Percentiles rank a stretch among this genome's conserved stretches.
These are phyloP conservation scores for Curvularia sp. DNA, from an alignment of 2,329 filamentous ascomycete genomes.

Conservation along the genomic window DNA sequence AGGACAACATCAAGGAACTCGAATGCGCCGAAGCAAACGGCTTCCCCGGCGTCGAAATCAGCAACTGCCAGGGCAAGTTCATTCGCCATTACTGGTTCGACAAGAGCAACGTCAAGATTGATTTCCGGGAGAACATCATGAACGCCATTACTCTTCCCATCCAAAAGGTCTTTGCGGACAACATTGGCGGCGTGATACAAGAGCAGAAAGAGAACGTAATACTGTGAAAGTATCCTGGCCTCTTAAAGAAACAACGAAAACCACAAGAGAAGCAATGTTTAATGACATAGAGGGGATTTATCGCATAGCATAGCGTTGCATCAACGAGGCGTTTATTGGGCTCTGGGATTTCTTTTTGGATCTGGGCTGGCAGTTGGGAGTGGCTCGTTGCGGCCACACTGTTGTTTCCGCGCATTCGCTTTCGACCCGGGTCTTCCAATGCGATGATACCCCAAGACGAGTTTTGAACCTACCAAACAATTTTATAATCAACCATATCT, in stretches of 20 bases:
- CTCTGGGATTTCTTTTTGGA: conserved; percentile 6
- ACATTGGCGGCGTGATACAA: conserved; percentile 35
- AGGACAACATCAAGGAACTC: conserved; percentile 48
- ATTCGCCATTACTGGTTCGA: conserved; percentile 51
- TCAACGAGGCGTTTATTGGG: conserved; percentile 29
- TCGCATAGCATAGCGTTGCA: conserved; percentile 35
- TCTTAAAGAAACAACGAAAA: conserved; percentile 3
- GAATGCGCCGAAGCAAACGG: conserved; percentile 50
- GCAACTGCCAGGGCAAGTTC: conserved; percentile 48
- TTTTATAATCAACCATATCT: background rate
- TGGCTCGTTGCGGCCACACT: background rate
- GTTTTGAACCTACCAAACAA: conserved; percentile 13
- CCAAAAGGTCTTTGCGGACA: conserved; percentile 45
- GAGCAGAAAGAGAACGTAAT: conserved; percentile 44
- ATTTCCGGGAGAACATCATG: conserved; percentile 48
- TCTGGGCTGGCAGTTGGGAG: conserved; percentile 7
- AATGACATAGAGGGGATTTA: conserved; percentile 39
- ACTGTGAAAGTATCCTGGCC: conserved; percentile 3
- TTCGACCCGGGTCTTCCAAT: conserved; percentile 27
- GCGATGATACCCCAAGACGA: conserved; percentile 34
- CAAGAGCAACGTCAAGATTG: conserved; percentile 43
- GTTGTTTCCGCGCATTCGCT: conserved; percentile 13
- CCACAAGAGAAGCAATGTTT: conserved; percentile 11
- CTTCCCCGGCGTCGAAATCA: conserved; percentile 45
- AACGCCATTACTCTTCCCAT: conserved; percentile 47